Evolutionary conservation across 2,329 filamentous ascomycete genomes (phyloP).

Genomic region (Ampelomyces quisqualis): DNA sequence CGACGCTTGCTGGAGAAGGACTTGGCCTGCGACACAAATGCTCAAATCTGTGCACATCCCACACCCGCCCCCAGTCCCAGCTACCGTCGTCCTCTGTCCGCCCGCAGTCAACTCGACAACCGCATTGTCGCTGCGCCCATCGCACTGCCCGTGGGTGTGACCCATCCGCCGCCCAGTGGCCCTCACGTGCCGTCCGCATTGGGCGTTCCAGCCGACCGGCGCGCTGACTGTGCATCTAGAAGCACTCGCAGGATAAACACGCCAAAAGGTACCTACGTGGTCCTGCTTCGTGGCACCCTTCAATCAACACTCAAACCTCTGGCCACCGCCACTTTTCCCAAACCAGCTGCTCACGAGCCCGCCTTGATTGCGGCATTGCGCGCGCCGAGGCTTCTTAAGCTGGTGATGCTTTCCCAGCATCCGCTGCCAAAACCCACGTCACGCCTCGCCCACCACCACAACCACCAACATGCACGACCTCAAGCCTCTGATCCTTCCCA

Average conservation of each 20-base stretch:
- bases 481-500: conserved; percentile 44
- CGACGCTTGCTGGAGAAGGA: conserved; percentile 18
- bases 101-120: conserved; percentile 18
- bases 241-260: conserved; percentile 28
- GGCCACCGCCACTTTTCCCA: conserved; percentile 34
- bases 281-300: conserved; percentile 43
- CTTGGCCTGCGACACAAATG: conserved; percentile 32
- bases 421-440: conserved; percentile 32
- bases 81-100: conserved; percentile 19
- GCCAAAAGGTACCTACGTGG: conserved; percentile 40
- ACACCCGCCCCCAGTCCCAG: conserved; percentile 27
- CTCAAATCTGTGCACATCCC: conserved; percentile 21
- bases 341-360: conserved; percentile 18
- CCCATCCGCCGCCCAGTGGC: conserved; percentile 21
- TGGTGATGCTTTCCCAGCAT: conserved; percentile 43
- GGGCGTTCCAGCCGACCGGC: conserved; percentile 23
- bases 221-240: conserved; percentile 28
- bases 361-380: conserved; percentile 18
- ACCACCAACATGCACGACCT: conserved; percentile 41
- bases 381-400: conserved; percentile 27
- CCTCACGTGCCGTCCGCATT: conserved; percentile 39
- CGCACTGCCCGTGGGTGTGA: conserved; percentile 18
- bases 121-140: conserved; percentile 16
- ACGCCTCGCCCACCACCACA: conserved; percentile 23
- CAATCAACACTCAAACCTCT: conserved; percentile 30